Evolutionary conservation across 306 rosid species (phyloP).

Genomic region (Begonia loranthoides): DNA sequence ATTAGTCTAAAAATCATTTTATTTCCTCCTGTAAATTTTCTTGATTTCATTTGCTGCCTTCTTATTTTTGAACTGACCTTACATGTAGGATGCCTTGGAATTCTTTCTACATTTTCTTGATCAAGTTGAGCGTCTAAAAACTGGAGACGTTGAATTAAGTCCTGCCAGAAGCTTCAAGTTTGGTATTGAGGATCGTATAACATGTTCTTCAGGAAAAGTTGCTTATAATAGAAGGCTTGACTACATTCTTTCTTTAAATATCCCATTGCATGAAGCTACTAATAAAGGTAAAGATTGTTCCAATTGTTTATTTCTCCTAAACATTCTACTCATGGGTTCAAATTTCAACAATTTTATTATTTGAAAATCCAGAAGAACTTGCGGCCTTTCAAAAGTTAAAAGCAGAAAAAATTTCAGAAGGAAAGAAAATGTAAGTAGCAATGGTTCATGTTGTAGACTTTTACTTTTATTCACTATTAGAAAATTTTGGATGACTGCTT

Average conservation of each 20-base stretch:
- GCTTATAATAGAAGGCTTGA: conserved; percentile 76
- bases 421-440: conserved; percentile 77
- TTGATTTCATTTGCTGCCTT: no score
- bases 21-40: background rate
- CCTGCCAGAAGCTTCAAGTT: conserved; percentile 86
- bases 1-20: background rate
- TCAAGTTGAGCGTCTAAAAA: conserved; percentile 73
- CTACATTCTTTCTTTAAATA: conserved; percentile 80
- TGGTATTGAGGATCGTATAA: conserved; percentile 87
- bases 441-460: conserved; percentile 8
- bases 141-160: conserved; percentile 51
- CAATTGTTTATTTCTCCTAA: conserved; percentile 5
- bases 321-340: conserved; percentile 2
- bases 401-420: conserved; percentile 64
- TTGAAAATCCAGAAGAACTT: conserved; percentile 59
- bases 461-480: background rate
- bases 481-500: conserved; percentile 2
- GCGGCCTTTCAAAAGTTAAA: conserved; percentile 60
- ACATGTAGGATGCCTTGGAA: conserved; percentile 86
- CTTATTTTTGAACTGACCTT: background rate
- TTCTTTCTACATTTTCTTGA: conserved; percentile 92
- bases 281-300: conserved; percentile 48
- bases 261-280: conserved; percentile 75
- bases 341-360: conserved; percentile 15
- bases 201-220: conserved; percentile 95